A percentile compares a stretch with the other conserved stretches of the same genome.
These are phyloP conservation scores for Pelargonium fulgidum DNA, from an alignment of 441 rosid genomes.

Conservation along the genomic window DNA sequence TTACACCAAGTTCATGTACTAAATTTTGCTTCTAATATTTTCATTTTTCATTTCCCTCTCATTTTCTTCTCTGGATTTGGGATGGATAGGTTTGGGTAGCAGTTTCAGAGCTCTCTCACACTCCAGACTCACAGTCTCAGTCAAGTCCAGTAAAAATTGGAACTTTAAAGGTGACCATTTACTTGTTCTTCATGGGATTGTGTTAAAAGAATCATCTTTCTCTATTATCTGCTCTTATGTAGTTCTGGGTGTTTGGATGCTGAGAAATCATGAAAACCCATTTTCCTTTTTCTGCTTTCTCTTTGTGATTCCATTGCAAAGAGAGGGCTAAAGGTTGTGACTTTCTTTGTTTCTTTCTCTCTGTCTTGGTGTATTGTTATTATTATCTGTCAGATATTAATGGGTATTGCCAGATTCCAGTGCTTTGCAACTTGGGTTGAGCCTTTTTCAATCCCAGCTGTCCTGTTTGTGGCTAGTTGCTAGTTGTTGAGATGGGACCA, in stretches of 20 bases:
- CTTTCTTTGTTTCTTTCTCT: not conserved
- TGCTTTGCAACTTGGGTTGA: conserved; percentile 9
- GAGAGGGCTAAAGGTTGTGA: not conserved
- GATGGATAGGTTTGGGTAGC: no score
- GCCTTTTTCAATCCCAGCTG: conserved; percentile 42
- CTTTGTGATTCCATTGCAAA: not conserved
- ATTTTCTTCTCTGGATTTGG: no score
- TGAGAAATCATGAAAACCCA: not conserved
- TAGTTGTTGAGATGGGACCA: conserved; percentile 45
- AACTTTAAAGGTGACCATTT: no score
- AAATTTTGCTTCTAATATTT: no score
- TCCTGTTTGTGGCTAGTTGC: conserved; percentile 31
- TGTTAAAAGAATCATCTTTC: no score
- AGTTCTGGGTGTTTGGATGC: conserved; percentile 6
- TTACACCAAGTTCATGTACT: not conserved
- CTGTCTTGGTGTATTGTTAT: not conserved
- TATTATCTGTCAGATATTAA: conserved; percentile 9
- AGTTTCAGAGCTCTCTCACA: no score
- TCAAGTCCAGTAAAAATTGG: no score
- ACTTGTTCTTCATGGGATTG: no score
- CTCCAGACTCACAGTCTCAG: no score
- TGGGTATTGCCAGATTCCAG: conserved; percentile 8
- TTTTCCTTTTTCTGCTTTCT: not conserved
- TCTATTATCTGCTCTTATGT: no score
- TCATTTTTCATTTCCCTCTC: no score